Base-by-base conservation (phyloP, 2,329 filamentous ascomycete species). In the Fusarium udum region DNA sequence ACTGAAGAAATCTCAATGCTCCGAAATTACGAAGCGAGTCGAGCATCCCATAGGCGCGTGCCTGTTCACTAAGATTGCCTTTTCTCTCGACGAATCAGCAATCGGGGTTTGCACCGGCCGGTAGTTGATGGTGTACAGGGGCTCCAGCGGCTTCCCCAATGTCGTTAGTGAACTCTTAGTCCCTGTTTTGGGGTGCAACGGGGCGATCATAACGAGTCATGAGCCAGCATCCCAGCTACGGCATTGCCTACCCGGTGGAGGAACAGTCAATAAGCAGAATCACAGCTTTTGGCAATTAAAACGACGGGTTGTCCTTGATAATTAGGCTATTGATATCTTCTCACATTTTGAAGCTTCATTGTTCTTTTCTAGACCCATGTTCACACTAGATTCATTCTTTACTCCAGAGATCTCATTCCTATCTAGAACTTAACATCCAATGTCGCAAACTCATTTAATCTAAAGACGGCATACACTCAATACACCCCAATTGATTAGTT, bases 391-490 rank as follows among this genome's bases (percentile, higher is more conserved):
- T 36, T 2, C 6, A 0, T 4, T 20, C 2, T 4, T 24, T 7
- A 1, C 31, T 11, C 6, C 22, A 8, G 11, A 18, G 6, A 0
- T 20, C 4, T 11, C 4, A 0, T 24, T 32, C 1, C 9, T 4
- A 0, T 18, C 4, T 14, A 24, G 0, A 12, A 4, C 2, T 6
- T 2, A 0, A 4, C 0, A 4, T 6, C 16, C 6, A 16, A 24
- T 4, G 1, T 1, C 0, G 1, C 8, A 3, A 22, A 15, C 15
- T 22, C 1, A 11, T 2, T 0, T 0, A 3, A 5, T 3, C 4
- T 9, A 48, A 15, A 15, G 0, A 22, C 6, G 4, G 9, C 4
- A 11, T 3, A 3, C 4, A 13, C 9, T 15, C 13, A 6, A 48
- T 7, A 16, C 5, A 7, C 0, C 2, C 1, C 3, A 1, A 32